Evolutionary conservation across 345 rosid species (phyloP).

Genomic region (Pistacia integerrima): DNA sequence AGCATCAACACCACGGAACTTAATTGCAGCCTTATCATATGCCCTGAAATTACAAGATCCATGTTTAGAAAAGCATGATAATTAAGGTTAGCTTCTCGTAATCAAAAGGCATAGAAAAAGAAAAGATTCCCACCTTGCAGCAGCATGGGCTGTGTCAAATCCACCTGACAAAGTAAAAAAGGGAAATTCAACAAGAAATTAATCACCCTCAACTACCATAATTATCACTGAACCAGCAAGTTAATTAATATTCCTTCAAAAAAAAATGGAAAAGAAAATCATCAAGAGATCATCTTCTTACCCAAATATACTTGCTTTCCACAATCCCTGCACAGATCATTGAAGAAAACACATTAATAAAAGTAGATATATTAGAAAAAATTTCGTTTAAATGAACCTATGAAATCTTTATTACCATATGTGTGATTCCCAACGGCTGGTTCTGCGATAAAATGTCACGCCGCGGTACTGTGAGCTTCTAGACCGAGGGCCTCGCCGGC

Average conservation of each 20-base stretch:
- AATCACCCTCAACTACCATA: too few species aligned
- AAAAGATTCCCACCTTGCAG: conserved; percentile 64
- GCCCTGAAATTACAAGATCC: conserved; percentile 37
- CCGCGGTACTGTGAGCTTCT: conserved; percentile 97
- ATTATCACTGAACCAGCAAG: too few species aligned
- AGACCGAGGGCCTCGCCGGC: conserved; percentile 95
- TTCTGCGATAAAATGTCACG: conserved; percentile 93
- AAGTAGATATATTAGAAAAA: neutral
- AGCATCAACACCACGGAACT: conserved; percentile 73
- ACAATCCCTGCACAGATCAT: conserved; percentile 56
- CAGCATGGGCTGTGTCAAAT: conserved; percentile 95
- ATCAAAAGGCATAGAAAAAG: neutral
- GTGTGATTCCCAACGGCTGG: conserved; percentile 99
- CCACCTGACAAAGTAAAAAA: conserved; percentile 55
- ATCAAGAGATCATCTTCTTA: conserved; percentile 17
- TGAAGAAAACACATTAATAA: neutral
- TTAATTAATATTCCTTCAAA: too few species aligned
- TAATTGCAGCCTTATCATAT: conserved; percentile 77
- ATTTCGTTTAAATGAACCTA: neutral
- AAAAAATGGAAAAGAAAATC: neutral
- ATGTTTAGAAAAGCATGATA: conserved; percentile 2
- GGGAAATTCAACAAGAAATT: too few species aligned
- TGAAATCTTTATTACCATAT: conserved; percentile 57
- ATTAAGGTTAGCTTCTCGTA: neutral
- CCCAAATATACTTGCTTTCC: conserved; percentile 78